Conservation (phyloP, 169 alveolate species). For the Ichthyophthirius multifiliis region DNA sequence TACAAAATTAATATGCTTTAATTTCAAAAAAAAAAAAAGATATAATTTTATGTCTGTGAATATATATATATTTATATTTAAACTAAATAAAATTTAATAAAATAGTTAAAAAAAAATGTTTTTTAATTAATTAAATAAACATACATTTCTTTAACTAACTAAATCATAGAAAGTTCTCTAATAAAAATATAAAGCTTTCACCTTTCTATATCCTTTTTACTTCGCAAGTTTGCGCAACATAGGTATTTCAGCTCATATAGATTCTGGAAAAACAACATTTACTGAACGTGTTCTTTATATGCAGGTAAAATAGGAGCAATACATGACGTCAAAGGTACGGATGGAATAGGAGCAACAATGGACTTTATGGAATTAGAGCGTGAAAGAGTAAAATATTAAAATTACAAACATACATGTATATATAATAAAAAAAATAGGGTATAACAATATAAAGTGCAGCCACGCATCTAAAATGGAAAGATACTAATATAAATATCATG, state of each 20-base stretch:
- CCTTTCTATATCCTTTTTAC: background rate
- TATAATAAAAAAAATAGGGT: conserved; percentile 65
- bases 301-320: conserved; percentile 92
- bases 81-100: too few species aligned
- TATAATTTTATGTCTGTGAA: too few species aligned
- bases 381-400: conserved; percentile 75
- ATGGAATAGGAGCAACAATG: conserved; percentile 97
- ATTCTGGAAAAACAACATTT: conserved; percentile 97
- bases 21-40: too few species aligned
- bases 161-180: too few species aligned
- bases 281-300: conserved; percentile 92
- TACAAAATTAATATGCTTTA: too few species aligned
- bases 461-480: conserved; percentile 92
- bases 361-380: conserved; percentile 98
- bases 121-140: too few species aligned
- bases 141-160: too few species aligned
- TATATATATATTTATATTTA: too few species aligned
- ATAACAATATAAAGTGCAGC: conserved; percentile 96
- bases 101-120: too few species aligned
- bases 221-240: conserved; percentile 81
- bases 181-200: too few species aligned
- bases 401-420: background rate
- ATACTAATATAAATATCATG: conserved; percentile 89
- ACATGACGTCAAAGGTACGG: conserved; percentile 95
- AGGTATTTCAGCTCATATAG: conserved; percentile 97